Conservation (phyloP, 345 rosid species). For the Corymbia maculata region DNA sequence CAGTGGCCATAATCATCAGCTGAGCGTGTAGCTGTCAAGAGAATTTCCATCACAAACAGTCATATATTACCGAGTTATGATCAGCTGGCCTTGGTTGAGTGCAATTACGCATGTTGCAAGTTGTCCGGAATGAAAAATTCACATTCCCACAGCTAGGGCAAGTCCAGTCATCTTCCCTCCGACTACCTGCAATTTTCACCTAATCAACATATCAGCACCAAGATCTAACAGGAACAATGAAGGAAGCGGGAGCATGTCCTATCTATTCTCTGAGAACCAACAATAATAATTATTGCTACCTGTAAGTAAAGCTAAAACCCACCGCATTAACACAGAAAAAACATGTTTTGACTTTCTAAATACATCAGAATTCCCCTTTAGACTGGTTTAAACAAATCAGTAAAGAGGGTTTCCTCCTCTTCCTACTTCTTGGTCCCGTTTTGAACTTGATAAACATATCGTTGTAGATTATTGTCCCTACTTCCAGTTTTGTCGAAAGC, state of each 20-base stretch:
- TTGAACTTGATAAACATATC: background rate
- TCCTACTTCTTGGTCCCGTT: background rate
- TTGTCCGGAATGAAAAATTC: slow-evolving; percentile 87
- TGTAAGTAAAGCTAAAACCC: background rate
- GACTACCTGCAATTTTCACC: slow-evolving; percentile 42
- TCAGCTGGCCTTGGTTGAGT: slow-evolving; percentile 98
- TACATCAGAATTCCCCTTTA: background rate
- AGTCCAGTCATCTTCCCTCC: slow-evolving; percentile 96
- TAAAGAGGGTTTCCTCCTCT: background rate
- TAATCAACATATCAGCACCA: background rate
- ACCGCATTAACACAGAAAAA: background rate
- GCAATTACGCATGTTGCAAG: slow-evolving; percentile 98
- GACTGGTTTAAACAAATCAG: background rate
- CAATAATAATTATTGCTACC: background rate
- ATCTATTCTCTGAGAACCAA: background rate
- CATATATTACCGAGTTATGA: slow-evolving; percentile 69
- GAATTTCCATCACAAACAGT: slow-evolving; percentile 7
- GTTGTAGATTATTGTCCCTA: background rate
- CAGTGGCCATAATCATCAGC: background rate
- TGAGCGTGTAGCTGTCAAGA: background rate
- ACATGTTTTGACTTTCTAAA: background rate
- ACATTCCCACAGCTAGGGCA: slow-evolving; percentile 93
- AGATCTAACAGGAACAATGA: background rate
- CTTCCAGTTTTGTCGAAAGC: background rate
- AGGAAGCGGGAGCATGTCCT: background rate